Evolutionary conservation across 495 filamentous ascomycete genomes (phyloP).

Genomic region (Annulohypoxylon moriforme): DNA sequence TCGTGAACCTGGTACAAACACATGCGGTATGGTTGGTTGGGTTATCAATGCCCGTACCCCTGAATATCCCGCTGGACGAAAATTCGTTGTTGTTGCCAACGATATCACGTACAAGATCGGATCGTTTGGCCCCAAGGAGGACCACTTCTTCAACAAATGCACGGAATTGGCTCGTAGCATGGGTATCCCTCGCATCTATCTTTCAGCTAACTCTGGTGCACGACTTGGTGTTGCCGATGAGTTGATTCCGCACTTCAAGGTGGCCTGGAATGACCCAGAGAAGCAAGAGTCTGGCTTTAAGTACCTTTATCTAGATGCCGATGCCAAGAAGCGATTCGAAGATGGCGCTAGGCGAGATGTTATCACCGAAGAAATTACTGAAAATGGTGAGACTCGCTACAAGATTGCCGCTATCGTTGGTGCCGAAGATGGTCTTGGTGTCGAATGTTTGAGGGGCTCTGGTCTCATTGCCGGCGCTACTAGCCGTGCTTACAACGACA

Average conservation of each 20-base stretch:
- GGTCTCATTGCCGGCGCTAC: slow-evolving; percentile 98
- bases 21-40: slow-evolving; percentile 98
- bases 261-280: slow-evolving; percentile 89
- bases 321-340: slow-evolving; percentile 88
- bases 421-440: slow-evolving; percentile 94
- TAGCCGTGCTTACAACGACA: slow-evolving; percentile 96
- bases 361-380: slow-evolving; percentile 85
- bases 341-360: slow-evolving; percentile 83
- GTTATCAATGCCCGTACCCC: slow-evolving; percentile 95
- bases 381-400: slow-evolving; percentile 90
- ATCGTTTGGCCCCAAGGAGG: slow-evolving; percentile 94
- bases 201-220: slow-evolving; percentile 99
- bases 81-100: slow-evolving; percentile 97
- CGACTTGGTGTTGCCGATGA: slow-evolving; percentile 97
- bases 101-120: slow-evolving; percentile 99
- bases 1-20: slow-evolving; percentile 94
- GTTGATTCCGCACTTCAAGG: slow-evolving; percentile 94
- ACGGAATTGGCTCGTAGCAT: slow-evolving; percentile 92
- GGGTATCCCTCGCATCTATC: slow-evolving; percentile 95
- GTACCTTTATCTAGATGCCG: slow-evolving; percentile 94
- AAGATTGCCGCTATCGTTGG: slow-evolving; percentile 96
- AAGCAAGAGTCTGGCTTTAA: slow-evolving; percentile 95
- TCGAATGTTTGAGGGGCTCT: slow-evolving; percentile 96
- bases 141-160: slow-evolving; percentile 99
- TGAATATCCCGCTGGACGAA: slow-evolving; percentile 92